A percentile compares a stretch with the other conserved stretches of the same genome.
phyloP scores from a whole-genome alignment of 768 basidiomycete genomes.

The Termitomyces sp. region DNA sequence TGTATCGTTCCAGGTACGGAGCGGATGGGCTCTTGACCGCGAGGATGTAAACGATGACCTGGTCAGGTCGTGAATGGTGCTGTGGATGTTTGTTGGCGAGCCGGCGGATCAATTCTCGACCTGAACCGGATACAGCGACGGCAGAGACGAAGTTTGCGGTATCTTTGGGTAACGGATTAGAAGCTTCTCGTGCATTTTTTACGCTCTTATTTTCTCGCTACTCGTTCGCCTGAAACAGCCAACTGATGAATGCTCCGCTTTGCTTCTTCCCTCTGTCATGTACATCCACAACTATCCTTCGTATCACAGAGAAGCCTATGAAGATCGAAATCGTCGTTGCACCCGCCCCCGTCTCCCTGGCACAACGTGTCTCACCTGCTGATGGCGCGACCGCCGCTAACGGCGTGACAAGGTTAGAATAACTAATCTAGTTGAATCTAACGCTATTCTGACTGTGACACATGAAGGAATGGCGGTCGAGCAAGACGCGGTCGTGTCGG shows the following conservation, averaged over 20 bases:
- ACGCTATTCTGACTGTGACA: constrained; percentile 10
- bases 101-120: constrained; percentile 12
- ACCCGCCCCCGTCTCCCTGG: constrained; percentile 67
- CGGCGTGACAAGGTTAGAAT: constrained; percentile 28
- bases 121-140: constrained; percentile 8
- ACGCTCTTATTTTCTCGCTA: constrained; percentile 37
- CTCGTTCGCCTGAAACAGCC: constrained; percentile 35
- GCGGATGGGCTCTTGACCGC: constrained; percentile 2
- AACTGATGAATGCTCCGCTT: constrained; percentile 43
- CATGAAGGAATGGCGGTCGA: constrained; percentile 27
- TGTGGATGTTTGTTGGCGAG: not conserved
- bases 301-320: constrained; percentile 84
- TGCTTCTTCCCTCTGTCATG: constrained; percentile 28
- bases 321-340: constrained; percentile 97
- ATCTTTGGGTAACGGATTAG: constrained; percentile 31
- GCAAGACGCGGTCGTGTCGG: constrained; percentile 44
- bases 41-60: constrained; percentile 2
- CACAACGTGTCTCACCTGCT: constrained; percentile 81
- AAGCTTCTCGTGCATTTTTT: constrained; percentile 17
- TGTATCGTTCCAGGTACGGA: not conserved
- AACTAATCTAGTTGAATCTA: too few relatives aligned
- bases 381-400: constrained; percentile 24
- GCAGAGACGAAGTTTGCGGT: constrained; percentile 38
- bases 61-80: not conserved
- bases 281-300: constrained; percentile 15